These are phyloP conservation scores for Gossypium sturtianum DNA, from an alignment of 345 rosid species.

Conservation along the genomic window DNA sequence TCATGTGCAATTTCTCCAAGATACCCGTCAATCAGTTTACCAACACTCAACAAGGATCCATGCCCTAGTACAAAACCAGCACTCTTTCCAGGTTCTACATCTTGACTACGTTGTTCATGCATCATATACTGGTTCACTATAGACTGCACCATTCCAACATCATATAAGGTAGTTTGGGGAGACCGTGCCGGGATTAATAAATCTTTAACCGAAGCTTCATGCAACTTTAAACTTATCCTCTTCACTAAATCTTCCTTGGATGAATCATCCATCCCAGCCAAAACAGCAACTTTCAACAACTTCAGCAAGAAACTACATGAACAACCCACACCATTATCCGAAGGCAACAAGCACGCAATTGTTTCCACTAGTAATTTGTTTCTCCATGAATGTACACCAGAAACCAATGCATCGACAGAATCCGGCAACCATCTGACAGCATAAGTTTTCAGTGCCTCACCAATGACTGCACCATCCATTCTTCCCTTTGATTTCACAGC, in stretches of 20 bases:
- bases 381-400: constrained; percentile 36
- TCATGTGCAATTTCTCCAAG: constrained; percentile 52
- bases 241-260: constrained; percentile 49
- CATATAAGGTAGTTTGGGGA: constrained; percentile 44
- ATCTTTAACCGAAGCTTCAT: constrained; percentile 69
- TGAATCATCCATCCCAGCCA: constrained; percentile 52
- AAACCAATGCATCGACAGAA: constrained; percentile 42
- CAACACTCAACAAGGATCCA: constrained; percentile 51
- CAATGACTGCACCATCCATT: constrained; percentile 58
- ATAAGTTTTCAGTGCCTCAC: constrained; percentile 72
- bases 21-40: constrained; percentile 64
- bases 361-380: constrained; percentile 65
- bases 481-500: constrained; percentile 70
- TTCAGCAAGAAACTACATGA: constrained; percentile 78
- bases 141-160: constrained; percentile 55
- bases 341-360: constrained; percentile 57
- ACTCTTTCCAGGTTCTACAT: constrained; percentile 32
- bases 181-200: constrained; percentile 47
- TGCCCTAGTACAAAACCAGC: constrained; percentile 40
- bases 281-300: constrained; percentile 58
- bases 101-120: constrained; percentile 33
- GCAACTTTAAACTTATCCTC: constrained; percentile 54
- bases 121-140: constrained; percentile 41
- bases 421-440: constrained; percentile 80
- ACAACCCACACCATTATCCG: constrained; percentile 48